Conservation (phyloP, 2,329 filamentous ascomycete genomes). For the Microcyclosporella mali region DNA sequence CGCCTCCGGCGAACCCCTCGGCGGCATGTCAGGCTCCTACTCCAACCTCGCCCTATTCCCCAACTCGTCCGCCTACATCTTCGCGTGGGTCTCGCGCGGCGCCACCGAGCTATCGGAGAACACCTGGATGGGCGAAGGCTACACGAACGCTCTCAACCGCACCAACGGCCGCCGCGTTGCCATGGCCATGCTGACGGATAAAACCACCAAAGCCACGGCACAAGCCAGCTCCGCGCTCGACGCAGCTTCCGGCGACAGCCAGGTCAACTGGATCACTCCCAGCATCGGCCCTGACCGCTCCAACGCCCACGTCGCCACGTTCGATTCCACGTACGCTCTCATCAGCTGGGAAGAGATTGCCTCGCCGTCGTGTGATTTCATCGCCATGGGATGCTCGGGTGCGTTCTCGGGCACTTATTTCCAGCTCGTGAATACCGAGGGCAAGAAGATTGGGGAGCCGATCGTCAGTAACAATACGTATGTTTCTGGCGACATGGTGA, state of each 20-base stretch:
- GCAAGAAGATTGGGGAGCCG: slow-evolving; percentile 47
- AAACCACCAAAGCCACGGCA: slow-evolving; percentile 49
- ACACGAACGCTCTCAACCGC: slow-evolving; percentile 48
- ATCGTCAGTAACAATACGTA: slow-evolving; percentile 49
- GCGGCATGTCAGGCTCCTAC: slow-evolving; percentile 59
- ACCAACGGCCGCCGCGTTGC: slow-evolving; percentile 56
- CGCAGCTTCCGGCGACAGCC: slow-evolving; percentile 48
- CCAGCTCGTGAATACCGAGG: slow-evolving; percentile 50
- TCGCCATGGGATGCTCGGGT: slow-evolving; percentile 57
- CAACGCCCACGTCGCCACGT: slow-evolving; percentile 54
- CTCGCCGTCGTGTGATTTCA: slow-evolving; percentile 48
- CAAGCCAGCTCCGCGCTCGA: slow-evolving; percentile 52
- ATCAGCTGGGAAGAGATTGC: slow-evolving; percentile 58
- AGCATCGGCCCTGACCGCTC: slow-evolving; percentile 45
- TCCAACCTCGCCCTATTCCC: slow-evolving; percentile 51
- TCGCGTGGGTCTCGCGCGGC: slow-evolving; percentile 58
- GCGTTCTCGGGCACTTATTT: slow-evolving; percentile 54
- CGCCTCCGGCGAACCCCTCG: slow-evolving; percentile 51
- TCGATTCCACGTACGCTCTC: slow-evolving; percentile 48
- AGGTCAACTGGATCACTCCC: slow-evolving; percentile 55
- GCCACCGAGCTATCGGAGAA: slow-evolving; percentile 50
- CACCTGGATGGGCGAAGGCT: slow-evolving; percentile 53
- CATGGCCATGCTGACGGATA: slow-evolving; percentile 52
- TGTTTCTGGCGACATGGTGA: slow-evolving; percentile 58
- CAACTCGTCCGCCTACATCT: slow-evolving; percentile 50